Conservation (phyloP, 768 basidiomycete genomes). For the Phanerochaete sordida region DNA sequence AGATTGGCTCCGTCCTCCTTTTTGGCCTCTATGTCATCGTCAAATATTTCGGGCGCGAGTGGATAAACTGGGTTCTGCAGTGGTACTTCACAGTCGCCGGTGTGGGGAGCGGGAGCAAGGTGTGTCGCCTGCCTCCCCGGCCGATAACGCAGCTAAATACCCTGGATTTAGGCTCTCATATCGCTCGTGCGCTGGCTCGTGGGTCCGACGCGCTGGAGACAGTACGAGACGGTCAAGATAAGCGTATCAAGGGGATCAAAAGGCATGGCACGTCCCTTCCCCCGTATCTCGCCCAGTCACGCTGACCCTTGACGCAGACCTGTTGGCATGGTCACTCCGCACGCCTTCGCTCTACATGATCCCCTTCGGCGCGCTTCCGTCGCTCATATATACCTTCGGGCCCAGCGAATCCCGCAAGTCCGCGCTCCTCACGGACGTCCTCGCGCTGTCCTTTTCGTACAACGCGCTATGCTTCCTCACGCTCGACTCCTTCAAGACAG, state of each 20-base stretch:
- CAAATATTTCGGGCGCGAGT: conserved; percentile 72
- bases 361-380: conserved; percentile 61
- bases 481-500: conserved; percentile 88
- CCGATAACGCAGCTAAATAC: not conserved
- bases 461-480: conserved; percentile 77
- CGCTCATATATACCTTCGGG: conserved; percentile 54
- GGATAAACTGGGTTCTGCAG: conserved; percentile 79
- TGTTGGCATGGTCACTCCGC: conserved; percentile 42
- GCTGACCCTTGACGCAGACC: conserved; percentile 25
- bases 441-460: conserved; percentile 73
- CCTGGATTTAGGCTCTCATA: conserved; percentile 41
- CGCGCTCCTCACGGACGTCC: conserved; percentile 72
- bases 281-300: conserved; percentile 3
- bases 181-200: conserved; percentile 46
- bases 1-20: conserved; percentile 71
- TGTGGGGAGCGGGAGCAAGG: conserved; percentile 68
- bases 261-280: conserved; percentile 32
- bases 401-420: conserved; percentile 45
- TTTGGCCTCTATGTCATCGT: conserved; percentile 68
- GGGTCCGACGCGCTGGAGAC: conserved; percentile 54
- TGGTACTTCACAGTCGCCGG: conserved; percentile 72
- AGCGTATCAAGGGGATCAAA: conserved; percentile 41
- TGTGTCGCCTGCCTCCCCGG: conserved; percentile 22
- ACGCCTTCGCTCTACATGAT: conserved; percentile 55
- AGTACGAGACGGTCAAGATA: conserved; percentile 45